phyloP scores from a whole-genome alignment of 1,284 basidiomycete genomes.

The Caloboletus inedulis region DNA sequence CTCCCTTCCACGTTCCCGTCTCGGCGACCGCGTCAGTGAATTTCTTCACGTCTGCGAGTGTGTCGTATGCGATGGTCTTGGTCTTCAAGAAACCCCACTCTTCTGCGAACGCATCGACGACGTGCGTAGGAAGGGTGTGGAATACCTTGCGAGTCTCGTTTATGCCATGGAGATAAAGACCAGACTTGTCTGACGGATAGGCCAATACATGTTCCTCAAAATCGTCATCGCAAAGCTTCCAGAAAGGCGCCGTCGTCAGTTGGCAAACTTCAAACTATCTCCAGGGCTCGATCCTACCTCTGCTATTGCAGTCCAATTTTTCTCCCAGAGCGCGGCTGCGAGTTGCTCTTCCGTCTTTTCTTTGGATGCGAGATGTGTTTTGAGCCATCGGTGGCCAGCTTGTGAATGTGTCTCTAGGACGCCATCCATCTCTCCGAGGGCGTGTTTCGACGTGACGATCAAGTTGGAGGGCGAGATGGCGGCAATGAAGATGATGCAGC shows the following conservation, averaged over 20 bases:
- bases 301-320: conserved; percentile 87
- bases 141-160: conserved; percentile 77
- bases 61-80: conserved; percentile 52
- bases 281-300: conserved; percentile 55
- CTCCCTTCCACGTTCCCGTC: conserved; percentile 78
- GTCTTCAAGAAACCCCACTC: conserved; percentile 92
- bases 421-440: conserved; percentile 56
- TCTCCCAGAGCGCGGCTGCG: conserved; percentile 74
- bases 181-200: conserved; percentile 79
- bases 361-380: conserved; percentile 61
- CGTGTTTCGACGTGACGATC: conserved; percentile 91
- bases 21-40: conserved; percentile 73
- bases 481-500: conserved; percentile 96
- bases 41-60: conserved; percentile 65
- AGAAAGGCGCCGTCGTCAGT: neutral
- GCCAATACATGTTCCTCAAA: conserved; percentile 98
- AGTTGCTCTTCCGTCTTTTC: conserved; percentile 74
- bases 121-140: conserved; percentile 64
- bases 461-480: conserved; percentile 76
- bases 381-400: conserved; percentile 82
- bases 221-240: conserved; percentile 90
- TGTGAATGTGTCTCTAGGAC: conserved; percentile 63
- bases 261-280: neutral
- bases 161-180: conserved; percentile 92
- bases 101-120: conserved; percentile 78